Evolutionary conservation across 805 yeast genomes (phyloP), one percentile per base, ranked within the genome.

Genomic region (Kurtzmaniella cleridarum): DNA sequence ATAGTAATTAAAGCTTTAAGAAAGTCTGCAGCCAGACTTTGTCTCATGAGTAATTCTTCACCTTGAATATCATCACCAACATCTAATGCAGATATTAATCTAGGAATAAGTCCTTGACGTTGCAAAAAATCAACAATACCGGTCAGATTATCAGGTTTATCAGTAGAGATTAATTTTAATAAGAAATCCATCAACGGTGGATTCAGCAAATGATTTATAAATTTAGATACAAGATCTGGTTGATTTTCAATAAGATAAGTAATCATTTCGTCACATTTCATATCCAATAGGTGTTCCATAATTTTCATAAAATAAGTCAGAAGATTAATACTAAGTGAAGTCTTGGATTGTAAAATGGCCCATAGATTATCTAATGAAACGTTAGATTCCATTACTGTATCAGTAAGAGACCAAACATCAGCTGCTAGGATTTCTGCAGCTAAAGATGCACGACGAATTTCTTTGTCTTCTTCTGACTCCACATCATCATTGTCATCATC

Each of bases 391-490:
- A 91, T 81, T 40, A 93, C 81, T 1, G 95, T 81, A 49, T 90
- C 95, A 1, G 96, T 84, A 29, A 93, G 69, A 2, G 95, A 84
- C 96, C 97, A 91, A 7, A 89, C 90, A 54, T 91, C 98, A 3
- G 93, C 87, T 30, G 91, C 78, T 35, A 93, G 68, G 32, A 93
- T 82, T 57, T 93, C 98, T 2, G 96, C 87, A 5, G 96, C 89
- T 30, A 67, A 50, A 6, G 71, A 57, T 24, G 72, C 71, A 41
- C 57, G 57, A 10, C 72, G 55, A 5, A 58, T 55, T 12, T 59
- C 51, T 12, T 51, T 52, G 41, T 66, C 73, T 30, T 64, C 68
- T 6, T 46, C 48, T 1, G 59, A 47, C 34, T 57, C 59, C 10
- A 53, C 46, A 29, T 57, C 66, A 11, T 50, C 55, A 13, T 44